Percentiles rank a stretch among this genome's conserved stretches.
These are phyloP conservation scores for Coprinopsis cinerea DNA, from an alignment of 768 basidiomycete genomes.

Conservation along the genomic window DNA sequence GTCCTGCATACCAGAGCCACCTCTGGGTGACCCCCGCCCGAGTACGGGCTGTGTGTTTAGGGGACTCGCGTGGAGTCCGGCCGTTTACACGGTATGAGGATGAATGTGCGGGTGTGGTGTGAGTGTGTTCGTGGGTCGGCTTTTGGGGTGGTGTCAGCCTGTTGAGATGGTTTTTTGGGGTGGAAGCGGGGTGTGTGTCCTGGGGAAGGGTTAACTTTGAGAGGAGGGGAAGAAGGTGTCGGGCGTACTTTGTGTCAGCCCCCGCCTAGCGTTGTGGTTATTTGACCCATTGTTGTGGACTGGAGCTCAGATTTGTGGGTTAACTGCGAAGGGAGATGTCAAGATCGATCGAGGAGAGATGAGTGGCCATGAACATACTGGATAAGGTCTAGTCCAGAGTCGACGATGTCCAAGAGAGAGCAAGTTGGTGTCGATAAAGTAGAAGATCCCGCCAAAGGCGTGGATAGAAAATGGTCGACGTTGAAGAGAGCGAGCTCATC, in stretches of 20 bases:
- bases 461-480: too few species aligned
- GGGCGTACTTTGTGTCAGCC: not conserved
- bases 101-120: not conserved
- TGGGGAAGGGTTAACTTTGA: not conserved
- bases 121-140: not conserved
- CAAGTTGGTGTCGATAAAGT: too few species aligned
- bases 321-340: too few species aligned
- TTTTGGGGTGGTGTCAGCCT: not conserved
- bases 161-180: not conserved
- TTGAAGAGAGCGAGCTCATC: too few species aligned
- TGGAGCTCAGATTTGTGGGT: too few species aligned
- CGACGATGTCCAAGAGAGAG: too few species aligned
- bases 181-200: not conserved
- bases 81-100: not conserved
- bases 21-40: not conserved
- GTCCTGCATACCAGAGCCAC: not conserved
- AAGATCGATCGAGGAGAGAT: too few species aligned
- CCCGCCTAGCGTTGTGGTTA: not conserved
- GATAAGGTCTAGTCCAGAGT: too few species aligned
- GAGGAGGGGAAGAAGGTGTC: not conserved
- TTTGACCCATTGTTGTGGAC: too few species aligned
- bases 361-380: too few species aligned
- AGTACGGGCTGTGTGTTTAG: not conserved
- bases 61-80: not conserved
- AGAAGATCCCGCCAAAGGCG: too few species aligned